Percentiles rank a stretch among this genome's conserved stretches.
These are phyloP conservation scores for Trifolium dubium DNA, from an alignment of 306 rosid genomes.

Conservation along the genomic window DNA sequence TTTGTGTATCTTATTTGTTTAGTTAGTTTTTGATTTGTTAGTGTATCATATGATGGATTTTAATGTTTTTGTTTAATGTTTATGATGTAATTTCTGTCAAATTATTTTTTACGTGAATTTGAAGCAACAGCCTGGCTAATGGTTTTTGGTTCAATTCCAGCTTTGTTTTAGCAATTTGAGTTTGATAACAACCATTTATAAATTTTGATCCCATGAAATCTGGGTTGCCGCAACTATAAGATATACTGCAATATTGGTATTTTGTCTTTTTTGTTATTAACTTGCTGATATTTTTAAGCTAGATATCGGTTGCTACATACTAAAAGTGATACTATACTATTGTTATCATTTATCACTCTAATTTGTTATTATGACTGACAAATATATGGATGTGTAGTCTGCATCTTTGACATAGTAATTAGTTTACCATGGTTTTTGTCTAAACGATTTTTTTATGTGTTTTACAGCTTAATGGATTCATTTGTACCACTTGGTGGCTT, in stretches of 20 bases:
- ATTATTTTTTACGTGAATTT: neutral
- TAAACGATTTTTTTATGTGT: conserved; percentile 21
- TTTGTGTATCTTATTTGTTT: conserved; percentile 1
- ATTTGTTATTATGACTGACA: conserved; percentile 16
- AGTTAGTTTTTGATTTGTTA: conserved; percentile 1
- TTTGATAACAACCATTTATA: conserved; percentile 14
- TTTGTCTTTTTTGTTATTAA: conserved; percentile 19
- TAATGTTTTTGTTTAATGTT: neutral
- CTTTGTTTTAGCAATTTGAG: conserved; percentile 3
- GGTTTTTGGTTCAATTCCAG: conserved; percentile 1
- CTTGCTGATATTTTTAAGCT: neutral
- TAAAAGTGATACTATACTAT: neutral
- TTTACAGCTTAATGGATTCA: conserved; percentile 90
- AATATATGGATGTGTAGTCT: conserved; percentile 30
- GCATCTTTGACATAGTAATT: conserved; percentile 27
- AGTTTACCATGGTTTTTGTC: conserved; percentile 33
- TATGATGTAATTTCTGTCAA: conserved; percentile 13
- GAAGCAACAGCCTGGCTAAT: neutral
- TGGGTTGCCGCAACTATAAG: neutral
- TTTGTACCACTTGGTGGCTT: conserved; percentile 97
- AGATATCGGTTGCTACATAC: neutral
- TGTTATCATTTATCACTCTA: neutral
- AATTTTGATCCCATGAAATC: conserved; percentile 6
- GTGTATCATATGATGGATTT: conserved; percentile 21
- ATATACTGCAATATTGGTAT: neutral